These are phyloP conservation scores for Alternaria postmessia DNA, from an alignment of 2,329 filamentous ascomycete species.

Conservation along the genomic window DNA sequence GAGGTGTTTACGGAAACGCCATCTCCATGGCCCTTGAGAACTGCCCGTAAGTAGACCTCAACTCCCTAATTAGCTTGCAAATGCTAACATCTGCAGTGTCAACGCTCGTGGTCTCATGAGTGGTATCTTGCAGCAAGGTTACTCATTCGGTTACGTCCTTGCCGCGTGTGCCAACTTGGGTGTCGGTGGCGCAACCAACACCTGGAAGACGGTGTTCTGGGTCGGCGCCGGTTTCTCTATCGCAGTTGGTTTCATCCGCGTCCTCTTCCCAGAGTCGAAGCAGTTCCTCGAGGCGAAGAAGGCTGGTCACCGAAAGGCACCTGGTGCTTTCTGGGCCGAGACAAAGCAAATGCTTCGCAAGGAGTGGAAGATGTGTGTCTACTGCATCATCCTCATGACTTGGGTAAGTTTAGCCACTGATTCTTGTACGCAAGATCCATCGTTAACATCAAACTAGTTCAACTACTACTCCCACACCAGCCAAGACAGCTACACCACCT, in stretches of 20 bases:
- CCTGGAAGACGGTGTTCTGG: slow-evolving; percentile 82
- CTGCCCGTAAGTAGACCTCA: slow-evolving; percentile 61
- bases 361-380: slow-evolving; percentile 80
- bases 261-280: slow-evolving; percentile 75
- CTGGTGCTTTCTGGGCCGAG: slow-evolving; percentile 71
- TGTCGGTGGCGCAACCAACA: slow-evolving; percentile 68
- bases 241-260: slow-evolving; percentile 71
- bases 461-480: slow-evolving; percentile 75
- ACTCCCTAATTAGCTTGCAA: rapidly evolving
- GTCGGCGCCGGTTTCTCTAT: slow-evolving; percentile 73
- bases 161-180: slow-evolving; percentile 79
- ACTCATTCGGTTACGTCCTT: slow-evolving; percentile 80
- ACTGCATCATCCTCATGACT: slow-evolving; percentile 80
- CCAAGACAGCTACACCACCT: slow-evolving; percentile 83
- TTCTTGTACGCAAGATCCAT: background rate
- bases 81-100: slow-evolving; percentile 32
- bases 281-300: slow-evolving; percentile 77
- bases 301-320: slow-evolving; percentile 60
- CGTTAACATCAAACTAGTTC: slow-evolving; percentile 55
- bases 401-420: slow-evolving; percentile 54
- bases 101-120: slow-evolving; percentile 81
- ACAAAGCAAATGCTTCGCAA: slow-evolving; percentile 71
- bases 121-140: slow-evolving; percentile 83
- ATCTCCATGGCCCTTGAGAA: slow-evolving; percentile 82
- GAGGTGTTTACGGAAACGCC: slow-evolving; percentile 80